These are phyloP conservation scores for Pleurotus tuber-regium DNA, from an alignment of 768 basidiomycete species.

Conservation along the genomic window DNA sequence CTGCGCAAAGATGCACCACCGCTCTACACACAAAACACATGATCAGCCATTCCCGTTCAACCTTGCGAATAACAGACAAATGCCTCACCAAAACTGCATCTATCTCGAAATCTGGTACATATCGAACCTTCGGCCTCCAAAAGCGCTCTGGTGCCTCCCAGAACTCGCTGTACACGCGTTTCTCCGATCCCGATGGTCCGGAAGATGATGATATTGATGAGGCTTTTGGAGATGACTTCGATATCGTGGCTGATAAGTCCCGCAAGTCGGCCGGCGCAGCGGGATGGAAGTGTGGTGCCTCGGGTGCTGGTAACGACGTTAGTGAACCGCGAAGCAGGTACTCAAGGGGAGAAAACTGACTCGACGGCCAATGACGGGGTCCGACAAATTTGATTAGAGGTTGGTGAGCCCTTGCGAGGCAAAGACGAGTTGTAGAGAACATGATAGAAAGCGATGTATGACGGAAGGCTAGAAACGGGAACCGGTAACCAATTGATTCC, in stretches of 20 bases:
- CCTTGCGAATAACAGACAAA: not conserved
- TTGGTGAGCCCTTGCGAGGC: conserved; percentile 36
- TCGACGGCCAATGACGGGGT: conserved; percentile 48
- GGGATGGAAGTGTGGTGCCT: conserved; percentile 56
- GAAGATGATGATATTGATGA: conserved; percentile 18
- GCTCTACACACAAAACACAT: conserved; percentile 37
- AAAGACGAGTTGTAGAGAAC: not conserved
- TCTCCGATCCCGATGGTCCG: conserved; percentile 16
- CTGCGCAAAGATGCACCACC: conserved; percentile 65
- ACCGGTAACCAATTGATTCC: no score
- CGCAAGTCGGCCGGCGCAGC: conserved; percentile 63
- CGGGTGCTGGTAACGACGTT: conserved; percentile 22
- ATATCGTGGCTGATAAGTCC: conserved; percentile 44
- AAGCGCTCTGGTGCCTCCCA: conserved; percentile 68
- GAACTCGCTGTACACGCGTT: conserved; percentile 38
- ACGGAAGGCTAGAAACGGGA: no score
- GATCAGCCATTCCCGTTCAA: conserved; percentile 7
- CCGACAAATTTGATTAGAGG: conserved; percentile 66
- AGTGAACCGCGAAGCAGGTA: conserved; percentile 1
- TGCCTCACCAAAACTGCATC: conserved; percentile 60
- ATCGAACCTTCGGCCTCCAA: conserved; percentile 49
- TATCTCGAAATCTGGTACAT: conserved; percentile 58
- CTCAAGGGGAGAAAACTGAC: conserved; percentile 27
- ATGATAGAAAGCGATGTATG: no score
- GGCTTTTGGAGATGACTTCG: conserved; percentile 28